These are phyloP conservation scores for Micromonas commoda DNA, from an alignment of 139 green algal genomes.

Conservation along the genomic window DNA sequence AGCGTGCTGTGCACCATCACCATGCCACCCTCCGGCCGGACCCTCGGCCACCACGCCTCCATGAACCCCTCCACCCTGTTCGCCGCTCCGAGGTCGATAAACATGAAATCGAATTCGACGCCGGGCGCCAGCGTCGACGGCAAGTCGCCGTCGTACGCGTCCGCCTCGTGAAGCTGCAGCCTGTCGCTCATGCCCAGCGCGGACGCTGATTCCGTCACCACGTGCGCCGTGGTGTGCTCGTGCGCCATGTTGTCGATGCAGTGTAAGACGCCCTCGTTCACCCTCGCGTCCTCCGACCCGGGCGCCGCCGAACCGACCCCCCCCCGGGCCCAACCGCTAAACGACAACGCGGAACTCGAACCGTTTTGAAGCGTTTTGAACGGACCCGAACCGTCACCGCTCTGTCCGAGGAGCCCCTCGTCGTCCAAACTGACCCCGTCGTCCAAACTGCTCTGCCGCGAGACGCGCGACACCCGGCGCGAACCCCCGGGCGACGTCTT, in stretches of 20 bases:
- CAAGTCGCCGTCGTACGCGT: slow-evolving; percentile 3
- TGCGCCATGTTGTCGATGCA: slow-evolving; percentile 18
- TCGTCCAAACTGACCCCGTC: too few relatives aligned
- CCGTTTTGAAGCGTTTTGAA: too few relatives aligned
- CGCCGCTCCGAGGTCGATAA: slow-evolving; percentile 18
- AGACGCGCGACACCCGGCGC: too few relatives aligned
- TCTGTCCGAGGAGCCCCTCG: too few relatives aligned
- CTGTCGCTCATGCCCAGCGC: neutral
- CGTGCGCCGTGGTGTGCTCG: neutral
- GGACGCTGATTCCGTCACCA: neutral
- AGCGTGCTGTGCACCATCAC: slow-evolving; percentile 12
- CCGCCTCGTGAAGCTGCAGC: neutral
- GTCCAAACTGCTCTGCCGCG: too few relatives aligned
- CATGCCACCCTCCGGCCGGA: neutral
- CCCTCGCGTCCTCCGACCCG: neutral
- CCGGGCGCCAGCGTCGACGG: neutral
- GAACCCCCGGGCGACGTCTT: too few relatives aligned
- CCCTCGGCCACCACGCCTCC: neutral
- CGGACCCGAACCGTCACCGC: too few relatives aligned
- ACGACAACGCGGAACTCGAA: too few relatives aligned
- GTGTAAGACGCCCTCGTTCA: neutral
- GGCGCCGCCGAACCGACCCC: neutral
- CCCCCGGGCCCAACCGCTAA: too few relatives aligned
- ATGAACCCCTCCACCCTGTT: slow-evolving; percentile 12
- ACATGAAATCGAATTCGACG: slow-evolving; percentile 15